Conservation (phyloP, 2,329 filamentous ascomycete genomes). For the Epicoccum sorghinum region DNA sequence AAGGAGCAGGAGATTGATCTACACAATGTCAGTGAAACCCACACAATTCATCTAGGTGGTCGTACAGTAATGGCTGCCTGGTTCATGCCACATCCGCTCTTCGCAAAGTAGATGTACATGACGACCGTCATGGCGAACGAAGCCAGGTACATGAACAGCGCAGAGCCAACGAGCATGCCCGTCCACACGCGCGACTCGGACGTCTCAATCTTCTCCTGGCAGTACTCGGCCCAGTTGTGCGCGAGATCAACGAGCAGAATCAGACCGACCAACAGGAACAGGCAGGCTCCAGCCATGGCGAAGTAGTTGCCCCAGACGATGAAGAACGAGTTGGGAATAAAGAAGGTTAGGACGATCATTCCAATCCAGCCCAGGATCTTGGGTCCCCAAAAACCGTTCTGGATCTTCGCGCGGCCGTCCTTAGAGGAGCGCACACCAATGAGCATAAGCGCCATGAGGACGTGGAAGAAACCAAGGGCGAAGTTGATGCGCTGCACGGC, state of each 20-base stretch:
- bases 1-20: constrained; percentile 85
- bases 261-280: constrained; percentile 91
- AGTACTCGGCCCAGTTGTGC: constrained; percentile 97
- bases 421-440: constrained; percentile 87
- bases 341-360: constrained; percentile 88
- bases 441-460: constrained; percentile 81
- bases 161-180: constrained; percentile 85
- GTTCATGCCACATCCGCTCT: constrained; percentile 86
- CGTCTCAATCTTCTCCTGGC: constrained; percentile 89
- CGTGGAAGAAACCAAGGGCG: constrained; percentile 90
- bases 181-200: constrained; percentile 86
- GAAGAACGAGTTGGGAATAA: constrained; percentile 95
- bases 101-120: constrained; percentile 96
- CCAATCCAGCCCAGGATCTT: constrained; percentile 90
- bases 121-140: constrained; percentile 93
- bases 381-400: constrained; percentile 99
- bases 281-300: constrained; percentile 82
- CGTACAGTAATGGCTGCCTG: constrained; percentile 84
- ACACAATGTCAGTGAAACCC: constrained; percentile 6
- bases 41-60: constrained; percentile 2
- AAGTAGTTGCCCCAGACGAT: constrained; percentile 96
- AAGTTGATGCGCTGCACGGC: constrained; percentile 98
- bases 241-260: constrained; percentile 93
- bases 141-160: constrained; percentile 88
- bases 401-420: constrained; percentile 83